Percentiles rank a stretch among this genome's conserved stretches.
Conservation (phyloP, 495 filamentous ascomycete genomes). For the Annulohypoxylon moriforme region DNA sequence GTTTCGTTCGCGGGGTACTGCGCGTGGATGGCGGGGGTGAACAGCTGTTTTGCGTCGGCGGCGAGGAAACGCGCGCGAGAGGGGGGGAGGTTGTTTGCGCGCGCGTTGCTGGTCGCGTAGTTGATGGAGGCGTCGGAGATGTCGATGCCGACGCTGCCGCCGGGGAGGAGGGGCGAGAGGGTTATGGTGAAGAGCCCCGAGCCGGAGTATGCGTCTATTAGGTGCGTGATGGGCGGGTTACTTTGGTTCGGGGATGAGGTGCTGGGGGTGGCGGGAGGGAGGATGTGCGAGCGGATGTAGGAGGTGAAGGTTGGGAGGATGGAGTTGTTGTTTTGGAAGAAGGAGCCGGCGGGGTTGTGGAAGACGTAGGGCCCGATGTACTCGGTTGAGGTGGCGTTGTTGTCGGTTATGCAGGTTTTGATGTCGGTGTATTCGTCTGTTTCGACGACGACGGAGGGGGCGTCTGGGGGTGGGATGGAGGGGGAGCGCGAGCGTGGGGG, state of each 20-base stretch:
- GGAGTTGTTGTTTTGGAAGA: conserved; percentile 99
- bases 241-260: conserved; percentile 38
- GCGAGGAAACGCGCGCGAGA: conserved; percentile 77
- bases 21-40: conserved; percentile 72
- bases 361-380: conserved; percentile 89
- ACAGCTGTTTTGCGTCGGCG: conserved; percentile 84
- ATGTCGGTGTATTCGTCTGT: conserved; percentile 69
- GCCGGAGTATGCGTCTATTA: conserved; percentile 97
- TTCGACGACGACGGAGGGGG: conserved; percentile 45
- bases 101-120: conserved; percentile 81
- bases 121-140: conserved; percentile 74
- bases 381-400: conserved; percentile 82
- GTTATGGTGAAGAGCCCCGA: conserved; percentile 97
- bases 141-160: conserved; percentile 62
- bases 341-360: conserved; percentile 87
- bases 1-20: conserved; percentile 81
- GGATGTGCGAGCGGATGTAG: conserved; percentile 86
- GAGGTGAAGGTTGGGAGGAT: conserved; percentile 91
- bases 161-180: conserved; percentile 79
- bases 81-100: conserved; percentile 73
- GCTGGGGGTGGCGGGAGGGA: conserved; percentile 57
- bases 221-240: conserved; percentile 83
- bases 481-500: conserved; percentile 9
- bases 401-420: conserved; percentile 88
- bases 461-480: conserved; percentile 20